Conservation (phyloP, 495 filamentous ascomycete species). For the Penicillium coffeae region DNA sequence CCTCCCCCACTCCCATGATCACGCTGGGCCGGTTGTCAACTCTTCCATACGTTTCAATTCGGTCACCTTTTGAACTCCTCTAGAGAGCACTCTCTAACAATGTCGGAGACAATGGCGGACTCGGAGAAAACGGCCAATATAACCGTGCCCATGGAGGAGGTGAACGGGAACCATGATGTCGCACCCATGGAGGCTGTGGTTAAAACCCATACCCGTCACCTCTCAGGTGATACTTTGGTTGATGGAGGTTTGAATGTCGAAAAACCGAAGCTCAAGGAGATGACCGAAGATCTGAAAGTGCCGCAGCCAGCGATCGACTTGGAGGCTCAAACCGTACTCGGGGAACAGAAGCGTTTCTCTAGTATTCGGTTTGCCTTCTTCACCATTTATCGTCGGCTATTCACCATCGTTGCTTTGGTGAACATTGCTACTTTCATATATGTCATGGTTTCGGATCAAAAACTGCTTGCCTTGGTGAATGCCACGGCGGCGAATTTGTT, state of each 20-base stretch:
- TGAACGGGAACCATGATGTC: neutral
- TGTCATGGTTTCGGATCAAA: slow-evolving; percentile 34
- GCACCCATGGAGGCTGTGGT: neutral
- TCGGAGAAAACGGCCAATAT: slow-evolving; percentile 20
- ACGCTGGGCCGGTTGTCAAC: slow-evolving; percentile 19
- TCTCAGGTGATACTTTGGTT: slow-evolving; percentile 13
- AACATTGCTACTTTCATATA: slow-evolving; percentile 50
- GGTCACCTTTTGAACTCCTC: slow-evolving; percentile 19
- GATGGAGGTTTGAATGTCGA: slow-evolving; percentile 18
- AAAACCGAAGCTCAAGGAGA: slow-evolving; percentile 28
- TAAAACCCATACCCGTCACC: neutral
- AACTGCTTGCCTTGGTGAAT: slow-evolving; percentile 39
- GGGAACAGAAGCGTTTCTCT: slow-evolving; percentile 20
- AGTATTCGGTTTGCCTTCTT: slow-evolving; percentile 37
- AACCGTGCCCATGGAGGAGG: slow-evolving; percentile 13
- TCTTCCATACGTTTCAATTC: slow-evolving; percentile 6
- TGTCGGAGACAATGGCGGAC: slow-evolving; percentile 20
- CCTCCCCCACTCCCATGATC: neutral
- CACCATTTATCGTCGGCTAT: slow-evolving; percentile 50
- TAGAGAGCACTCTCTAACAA: neutral
- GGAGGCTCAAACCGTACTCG: slow-evolving; percentile 37
- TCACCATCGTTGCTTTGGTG: slow-evolving; percentile 47
- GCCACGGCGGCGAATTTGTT: slow-evolving; percentile 51
- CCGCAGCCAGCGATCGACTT: slow-evolving; percentile 24
- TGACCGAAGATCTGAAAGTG: slow-evolving; percentile 5